These are phyloP conservation scores for Globisporangium cederbergense DNA, from an alignment of 352 stramenopile genomes.

Conservation along the genomic window DNA sequence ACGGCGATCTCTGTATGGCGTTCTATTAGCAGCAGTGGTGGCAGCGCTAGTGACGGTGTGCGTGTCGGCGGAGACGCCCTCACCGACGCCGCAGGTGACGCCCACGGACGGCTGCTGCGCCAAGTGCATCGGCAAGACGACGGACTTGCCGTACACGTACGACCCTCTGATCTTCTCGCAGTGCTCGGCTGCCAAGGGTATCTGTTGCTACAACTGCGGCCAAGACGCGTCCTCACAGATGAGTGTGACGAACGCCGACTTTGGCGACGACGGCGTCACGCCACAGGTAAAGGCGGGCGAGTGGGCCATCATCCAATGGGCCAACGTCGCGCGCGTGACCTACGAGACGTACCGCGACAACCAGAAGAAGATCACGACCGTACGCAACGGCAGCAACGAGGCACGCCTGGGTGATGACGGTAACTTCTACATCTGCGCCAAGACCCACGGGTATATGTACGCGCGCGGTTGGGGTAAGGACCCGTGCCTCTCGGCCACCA, in stretches of 20 bases:
- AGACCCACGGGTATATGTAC: constrained; percentile 23
- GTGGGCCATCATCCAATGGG: constrained; percentile 34
- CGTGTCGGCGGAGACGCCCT: background rate
- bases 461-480: constrained; percentile 38
- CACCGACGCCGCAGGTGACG: constrained; percentile 13
- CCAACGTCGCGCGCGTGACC: constrained; percentile 31
- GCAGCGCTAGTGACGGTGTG: background rate
- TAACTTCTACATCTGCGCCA: constrained; percentile 37
- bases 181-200: constrained; percentile 43
- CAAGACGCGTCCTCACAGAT: constrained; percentile 17
- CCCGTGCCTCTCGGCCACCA: constrained; percentile 23
- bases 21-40: background rate
- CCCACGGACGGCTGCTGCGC: constrained; percentile 52
- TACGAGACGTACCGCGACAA: constrained; percentile 30
- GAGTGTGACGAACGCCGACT: constrained; percentile 27
- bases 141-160: constrained; percentile 54
- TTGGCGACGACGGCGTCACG: constrained; percentile 53
- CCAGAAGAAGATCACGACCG: constrained; percentile 37
- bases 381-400: constrained; percentile 28
- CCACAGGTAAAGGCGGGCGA: constrained; percentile 42
- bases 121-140: constrained; percentile 66
- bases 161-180: constrained; percentile 59
- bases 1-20: background rate
- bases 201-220: constrained; percentile 76
- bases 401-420: constrained; percentile 20